These are phyloP conservation scores for Plenodomus biglobosus DNA, from an alignment of 2,329 filamentous ascomycete species.

Conservation along the genomic window DNA sequence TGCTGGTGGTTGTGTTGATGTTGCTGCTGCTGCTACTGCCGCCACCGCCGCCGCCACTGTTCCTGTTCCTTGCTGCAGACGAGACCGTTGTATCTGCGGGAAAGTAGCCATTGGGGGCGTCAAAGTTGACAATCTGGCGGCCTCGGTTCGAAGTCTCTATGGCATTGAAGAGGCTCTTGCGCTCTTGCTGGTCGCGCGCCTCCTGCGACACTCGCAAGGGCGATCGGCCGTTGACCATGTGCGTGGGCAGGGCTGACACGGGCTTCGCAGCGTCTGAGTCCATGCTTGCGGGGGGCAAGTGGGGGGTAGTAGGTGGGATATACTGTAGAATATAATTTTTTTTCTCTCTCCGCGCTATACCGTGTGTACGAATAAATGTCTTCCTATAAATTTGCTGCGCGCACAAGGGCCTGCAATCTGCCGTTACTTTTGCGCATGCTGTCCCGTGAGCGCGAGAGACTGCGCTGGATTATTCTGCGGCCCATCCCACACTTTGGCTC, in stretches of 20 bases:
- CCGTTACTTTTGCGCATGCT: slow-evolving; percentile 23
- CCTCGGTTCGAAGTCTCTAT: slow-evolving; percentile 60
- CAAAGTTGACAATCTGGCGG: slow-evolving; percentile 51
- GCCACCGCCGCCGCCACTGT: slow-evolving; percentile 5
- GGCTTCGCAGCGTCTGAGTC: slow-evolving; percentile 48
- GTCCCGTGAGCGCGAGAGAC: slow-evolving; percentile 9
- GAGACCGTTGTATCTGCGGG: slow-evolving; percentile 20
- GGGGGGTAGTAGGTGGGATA: background rate
- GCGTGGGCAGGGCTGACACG: slow-evolving; percentile 57
- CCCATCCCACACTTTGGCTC: no score
- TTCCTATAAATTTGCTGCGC: slow-evolving; percentile 5
- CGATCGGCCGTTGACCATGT: slow-evolving; percentile 59
- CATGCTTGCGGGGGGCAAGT: slow-evolving; percentile 41
- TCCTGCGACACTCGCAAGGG: slow-evolving; percentile 52
- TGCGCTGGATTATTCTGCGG: slow-evolving; percentile 22
- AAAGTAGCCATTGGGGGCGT: slow-evolving; percentile 38
- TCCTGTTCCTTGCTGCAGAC: slow-evolving; percentile 8
- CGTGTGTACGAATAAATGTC: background rate
- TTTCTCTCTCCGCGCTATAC: no score
- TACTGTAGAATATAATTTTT: background rate
- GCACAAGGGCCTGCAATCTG: slow-evolving; percentile 15
- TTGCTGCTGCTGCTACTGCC: no score
- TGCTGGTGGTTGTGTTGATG: no score
- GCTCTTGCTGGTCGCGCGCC: slow-evolving; percentile 53
- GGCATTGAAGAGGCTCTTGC: slow-evolving; percentile 60